These are phyloP conservation scores for Dichotomocladium elegans DNA, from an alignment of 371 early-diverging fungal species.

Conservation along the genomic window DNA sequence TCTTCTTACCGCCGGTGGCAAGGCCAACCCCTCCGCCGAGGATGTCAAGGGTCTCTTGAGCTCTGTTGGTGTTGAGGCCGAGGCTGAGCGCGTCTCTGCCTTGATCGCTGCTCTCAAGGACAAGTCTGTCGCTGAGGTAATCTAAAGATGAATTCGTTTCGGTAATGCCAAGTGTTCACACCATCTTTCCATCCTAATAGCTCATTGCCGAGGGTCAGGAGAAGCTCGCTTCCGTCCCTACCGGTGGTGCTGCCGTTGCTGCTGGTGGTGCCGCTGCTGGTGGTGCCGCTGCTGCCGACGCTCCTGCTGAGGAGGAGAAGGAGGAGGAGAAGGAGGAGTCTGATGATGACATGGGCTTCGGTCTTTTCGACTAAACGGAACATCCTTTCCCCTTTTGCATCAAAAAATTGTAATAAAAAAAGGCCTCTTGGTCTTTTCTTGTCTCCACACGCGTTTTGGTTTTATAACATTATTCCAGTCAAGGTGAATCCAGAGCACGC, in stretches of 20 bases:
- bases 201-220: constrained; percentile 85
- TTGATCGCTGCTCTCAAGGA: constrained; percentile 82
- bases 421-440: constrained; percentile 60
- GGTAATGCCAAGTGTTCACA: constrained; percentile 81
- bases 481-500: too few species aligned
- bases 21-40: constrained; percentile 76
- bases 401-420: constrained; percentile 20
- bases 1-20: constrained; percentile 89
- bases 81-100: constrained; percentile 71
- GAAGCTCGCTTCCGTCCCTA: constrained; percentile 93
- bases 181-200: constrained; percentile 52
- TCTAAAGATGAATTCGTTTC: constrained; percentile 79
- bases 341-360: constrained; percentile 68
- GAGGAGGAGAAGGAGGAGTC: constrained; percentile 73
- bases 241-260: constrained; percentile 83
- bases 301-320: constrained; percentile 44
- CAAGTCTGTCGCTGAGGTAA: constrained; percentile 85
- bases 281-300: constrained; percentile 61
- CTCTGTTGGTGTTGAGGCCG: constrained; percentile 93
- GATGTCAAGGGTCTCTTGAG: constrained; percentile 84
- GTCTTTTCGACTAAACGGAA: constrained; percentile 42
- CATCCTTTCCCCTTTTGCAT: background rate
- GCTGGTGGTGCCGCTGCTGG: constrained; percentile 54
- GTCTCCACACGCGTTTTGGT: too few species aligned
- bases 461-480: too few species aligned